Base-by-base conservation (phyloP, 176 grass and related monocot genomes). In the Ensete ventricosum region DNA sequence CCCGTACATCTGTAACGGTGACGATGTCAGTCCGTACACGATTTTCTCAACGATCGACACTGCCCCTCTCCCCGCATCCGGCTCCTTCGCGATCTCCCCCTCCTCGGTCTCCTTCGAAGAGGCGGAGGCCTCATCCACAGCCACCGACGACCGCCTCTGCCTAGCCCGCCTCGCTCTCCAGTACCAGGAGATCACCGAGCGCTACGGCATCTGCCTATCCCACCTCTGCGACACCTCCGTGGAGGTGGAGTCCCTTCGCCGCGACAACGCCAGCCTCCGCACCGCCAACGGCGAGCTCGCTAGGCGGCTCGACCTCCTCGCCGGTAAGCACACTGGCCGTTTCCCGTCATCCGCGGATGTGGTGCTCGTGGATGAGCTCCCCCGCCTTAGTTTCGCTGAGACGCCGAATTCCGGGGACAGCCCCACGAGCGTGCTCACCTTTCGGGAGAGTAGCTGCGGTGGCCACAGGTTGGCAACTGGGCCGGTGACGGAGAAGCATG, bases 191-290 rank as follows among this genome's bases (percentile, higher is more conserved):
- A 88, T 95, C 73, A 80, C 82, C 55, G 88, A 99, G 23, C 82
- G 86, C 79, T 99, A 99, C 80, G 95, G 95, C 64, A 69, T 88
- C 79, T 95, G 91, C 76, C 80, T 95, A 60, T 87, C 84, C 62
- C 91, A 84, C 76, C 96, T 99, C 81, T 86, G 87, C 63, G 96
- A 91, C 68, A 83, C 83, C 5, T 52, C 72, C 43, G 88, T 91
- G 50, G 88, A 99, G 75, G 88, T 85, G 1, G 86, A 86, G 1
- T 63, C 76, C 6, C 84, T 99, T 50, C 88, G 88, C 52, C 83
- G 53, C 24, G 91, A 95, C 67, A 99, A 99, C 19, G 76, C 82
- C 71, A 79, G 81, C 71, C 91, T 99, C 70, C 96, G 88, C 29
- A 58, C 74, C 25, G 81, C 82, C 27, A 99, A 99, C 48, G 69